Conservation (phyloP, 2,329 filamentous ascomycete genomes). For the Metarhizium album region DNA sequence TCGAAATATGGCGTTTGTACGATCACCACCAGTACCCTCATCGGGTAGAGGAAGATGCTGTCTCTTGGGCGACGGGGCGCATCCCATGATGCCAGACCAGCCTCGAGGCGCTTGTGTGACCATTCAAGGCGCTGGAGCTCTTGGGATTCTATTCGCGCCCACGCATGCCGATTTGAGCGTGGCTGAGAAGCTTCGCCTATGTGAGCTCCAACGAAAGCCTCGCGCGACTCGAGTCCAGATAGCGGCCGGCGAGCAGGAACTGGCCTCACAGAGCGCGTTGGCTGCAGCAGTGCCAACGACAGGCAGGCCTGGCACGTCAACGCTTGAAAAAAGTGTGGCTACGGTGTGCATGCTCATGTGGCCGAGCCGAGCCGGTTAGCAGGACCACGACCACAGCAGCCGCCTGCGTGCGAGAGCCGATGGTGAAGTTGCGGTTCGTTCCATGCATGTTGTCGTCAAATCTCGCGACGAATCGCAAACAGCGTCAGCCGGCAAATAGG, state of each 20-base stretch:
- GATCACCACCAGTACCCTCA: constrained; percentile 37
- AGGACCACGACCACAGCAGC: neutral
- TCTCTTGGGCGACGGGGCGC: constrained; percentile 52
- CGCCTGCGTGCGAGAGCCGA: neutral
- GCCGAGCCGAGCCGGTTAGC: constrained; percentile 9
- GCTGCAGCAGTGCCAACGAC: constrained; percentile 26
- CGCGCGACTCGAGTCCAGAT: constrained; percentile 39
- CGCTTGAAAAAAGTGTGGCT: constrained; percentile 52
- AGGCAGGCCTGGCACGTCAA: constrained; percentile 44
- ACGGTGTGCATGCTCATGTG: constrained; percentile 23
- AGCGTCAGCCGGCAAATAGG: neutral
- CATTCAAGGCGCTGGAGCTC: constrained; percentile 49
- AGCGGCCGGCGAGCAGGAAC: constrained; percentile 39
- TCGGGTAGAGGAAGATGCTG: constrained; percentile 36
- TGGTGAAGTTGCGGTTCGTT: neutral
- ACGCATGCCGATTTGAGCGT: constrained; percentile 29
- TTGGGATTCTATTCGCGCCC: constrained; percentile 45
- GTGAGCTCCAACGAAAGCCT: constrained; percentile 37
- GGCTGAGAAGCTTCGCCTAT: constrained; percentile 31
- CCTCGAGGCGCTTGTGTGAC: constrained; percentile 57
- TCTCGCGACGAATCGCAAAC: neutral
- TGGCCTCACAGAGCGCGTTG: constrained; percentile 35
- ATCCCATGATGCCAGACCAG: constrained; percentile 59
- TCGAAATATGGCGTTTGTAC: constrained; percentile 48
- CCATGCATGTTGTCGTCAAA: neutral